Percentiles rank a stretch among this genome's conserved stretches.
Conservation (phyloP, 176 grass and related monocot genomes). For the Dendrocalamus sinicus region DNA sequence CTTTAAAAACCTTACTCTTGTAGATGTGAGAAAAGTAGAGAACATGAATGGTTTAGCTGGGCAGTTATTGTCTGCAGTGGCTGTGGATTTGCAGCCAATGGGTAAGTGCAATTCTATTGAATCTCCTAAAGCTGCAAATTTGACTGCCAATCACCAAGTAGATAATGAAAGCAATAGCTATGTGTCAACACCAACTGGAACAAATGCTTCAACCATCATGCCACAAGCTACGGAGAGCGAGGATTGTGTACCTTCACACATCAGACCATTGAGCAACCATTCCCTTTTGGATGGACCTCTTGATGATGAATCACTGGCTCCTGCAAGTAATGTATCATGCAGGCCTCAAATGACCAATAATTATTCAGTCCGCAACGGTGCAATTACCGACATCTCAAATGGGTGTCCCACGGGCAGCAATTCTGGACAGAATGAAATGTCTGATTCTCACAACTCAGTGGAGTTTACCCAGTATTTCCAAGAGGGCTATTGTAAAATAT, state of each 20-base stretch:
- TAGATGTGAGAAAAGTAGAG: conserved; percentile 40
- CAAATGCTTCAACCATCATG: conserved; percentile 39
- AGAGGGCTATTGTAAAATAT: conserved; percentile 99
- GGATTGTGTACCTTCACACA: conserved; percentile 26
- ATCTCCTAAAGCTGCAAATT: conserved; percentile 51
- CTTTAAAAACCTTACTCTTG: conserved; percentile 17
- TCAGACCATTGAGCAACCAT: conserved; percentile 42
- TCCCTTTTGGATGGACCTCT: conserved; percentile 66
- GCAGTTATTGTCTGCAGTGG: conserved; percentile 36
- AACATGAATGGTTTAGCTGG: conserved; percentile 53
- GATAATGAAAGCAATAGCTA: conserved; percentile 37
- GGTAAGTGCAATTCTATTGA: conserved; percentile 38
- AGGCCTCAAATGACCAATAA: conserved; percentile 44
- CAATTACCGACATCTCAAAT: conserved; percentile 47
- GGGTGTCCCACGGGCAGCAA: conserved; percentile 42
- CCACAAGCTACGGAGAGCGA: conserved; percentile 4
- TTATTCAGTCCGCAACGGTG: conserved; percentile 45
- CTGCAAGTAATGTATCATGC: conserved; percentile 40
- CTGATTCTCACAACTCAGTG: conserved; percentile 69
- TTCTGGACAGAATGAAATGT: conserved; percentile 58
- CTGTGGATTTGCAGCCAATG: conserved; percentile 45
- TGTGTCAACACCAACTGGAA: conserved; percentile 31
- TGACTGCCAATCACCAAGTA: conserved; percentile 34
- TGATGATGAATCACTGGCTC: conserved; percentile 43
- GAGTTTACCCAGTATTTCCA: conserved; percentile 98